These are phyloP conservation scores for Aspergillus quadrilineatus DNA, from an alignment of 2,329 filamentous ascomycete genomes.

Conservation along the genomic window DNA sequence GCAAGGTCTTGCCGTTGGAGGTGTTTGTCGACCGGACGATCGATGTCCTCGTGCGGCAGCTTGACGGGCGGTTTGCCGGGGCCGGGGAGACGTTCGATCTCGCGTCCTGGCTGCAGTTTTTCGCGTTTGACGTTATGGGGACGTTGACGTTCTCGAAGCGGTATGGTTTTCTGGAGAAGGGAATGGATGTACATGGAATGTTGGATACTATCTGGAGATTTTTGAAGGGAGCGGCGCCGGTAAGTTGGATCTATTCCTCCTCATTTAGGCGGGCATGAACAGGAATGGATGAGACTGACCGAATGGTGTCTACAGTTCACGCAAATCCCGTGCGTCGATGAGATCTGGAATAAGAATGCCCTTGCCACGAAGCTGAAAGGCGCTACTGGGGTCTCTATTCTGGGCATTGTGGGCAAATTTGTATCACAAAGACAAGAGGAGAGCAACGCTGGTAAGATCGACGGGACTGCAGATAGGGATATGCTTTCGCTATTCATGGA, in stretches of 20 bases:
- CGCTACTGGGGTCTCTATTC: neutral
- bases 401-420: neutral
- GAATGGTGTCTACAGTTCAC: slow-evolving; percentile 21
- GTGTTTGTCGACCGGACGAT: neutral
- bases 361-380: neutral
- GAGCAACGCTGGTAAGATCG: neutral
- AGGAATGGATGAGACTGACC: too few species aligned
- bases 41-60: neutral
- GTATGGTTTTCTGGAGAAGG: slow-evolving; percentile 31
- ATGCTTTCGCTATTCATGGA: slow-evolving; percentile 9
- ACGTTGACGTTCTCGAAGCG: slow-evolving; percentile 31
- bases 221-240: slow-evolving; percentile 21
- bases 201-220: slow-evolving; percentile 19
- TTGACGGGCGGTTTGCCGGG: neutral
- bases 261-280: too few species aligned
- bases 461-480: neutral
- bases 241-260: neutral
- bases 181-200: slow-evolving; percentile 28
- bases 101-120: slow-evolving; percentile 32
- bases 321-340: slow-evolving; percentile 29
- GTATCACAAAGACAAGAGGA: neutral
- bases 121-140: slow-evolving; percentile 37
- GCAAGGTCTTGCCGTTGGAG: slow-evolving; percentile 10
- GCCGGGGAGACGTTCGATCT: slow-evolving; percentile 19
- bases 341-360: slow-evolving; percentile 7